These are phyloP conservation scores for Moesziomyces parantarcticus DNA, from an alignment of 1,284 basidiomycete genomes.

Conservation along the genomic window DNA sequence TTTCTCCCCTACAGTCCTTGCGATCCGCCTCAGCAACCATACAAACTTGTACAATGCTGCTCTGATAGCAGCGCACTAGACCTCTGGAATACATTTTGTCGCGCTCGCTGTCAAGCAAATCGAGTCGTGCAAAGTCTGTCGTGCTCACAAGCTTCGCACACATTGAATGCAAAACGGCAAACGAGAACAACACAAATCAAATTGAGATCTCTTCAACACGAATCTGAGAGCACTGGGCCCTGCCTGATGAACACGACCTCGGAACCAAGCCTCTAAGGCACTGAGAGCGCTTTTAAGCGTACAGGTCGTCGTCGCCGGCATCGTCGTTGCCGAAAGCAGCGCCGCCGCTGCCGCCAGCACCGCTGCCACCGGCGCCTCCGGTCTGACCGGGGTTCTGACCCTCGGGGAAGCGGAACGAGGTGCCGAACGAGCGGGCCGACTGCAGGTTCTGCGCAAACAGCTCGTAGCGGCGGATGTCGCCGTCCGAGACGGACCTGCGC, in stretches of 20 bases:
- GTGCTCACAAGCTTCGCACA: not conserved
- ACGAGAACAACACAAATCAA: not conserved
- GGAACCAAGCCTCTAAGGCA: constrained; percentile 1
- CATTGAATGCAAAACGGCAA: not conserved
- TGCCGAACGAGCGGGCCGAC: constrained; percentile 73
- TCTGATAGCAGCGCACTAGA: too few species aligned
- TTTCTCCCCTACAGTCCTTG: not conserved
- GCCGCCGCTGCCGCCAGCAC: constrained; percentile 73
- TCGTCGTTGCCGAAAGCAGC: constrained; percentile 81
- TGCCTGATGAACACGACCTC: not conserved
- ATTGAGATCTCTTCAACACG: not conserved
- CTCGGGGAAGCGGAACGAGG: constrained; percentile 97
- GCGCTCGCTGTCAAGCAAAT: too few species aligned
- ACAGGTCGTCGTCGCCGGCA: constrained; percentile 78
- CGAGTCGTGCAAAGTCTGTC: not conserved
- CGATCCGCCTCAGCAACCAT: too few species aligned
- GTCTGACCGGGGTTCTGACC: constrained; percentile 55
- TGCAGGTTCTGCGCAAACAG: constrained; percentile 67
- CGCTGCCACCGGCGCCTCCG: constrained; percentile 41
- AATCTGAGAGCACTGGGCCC: not conserved
- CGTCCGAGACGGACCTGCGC: constrained; percentile 70
- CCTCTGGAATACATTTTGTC: too few species aligned
- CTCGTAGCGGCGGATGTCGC: constrained; percentile 88
- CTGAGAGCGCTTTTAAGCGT: constrained; percentile 22
- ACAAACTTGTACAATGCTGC: too few species aligned